These are phyloP conservation scores for Starmerella etchellsii DNA, from an alignment of 805 yeast species.

Conservation along the genomic window DNA sequence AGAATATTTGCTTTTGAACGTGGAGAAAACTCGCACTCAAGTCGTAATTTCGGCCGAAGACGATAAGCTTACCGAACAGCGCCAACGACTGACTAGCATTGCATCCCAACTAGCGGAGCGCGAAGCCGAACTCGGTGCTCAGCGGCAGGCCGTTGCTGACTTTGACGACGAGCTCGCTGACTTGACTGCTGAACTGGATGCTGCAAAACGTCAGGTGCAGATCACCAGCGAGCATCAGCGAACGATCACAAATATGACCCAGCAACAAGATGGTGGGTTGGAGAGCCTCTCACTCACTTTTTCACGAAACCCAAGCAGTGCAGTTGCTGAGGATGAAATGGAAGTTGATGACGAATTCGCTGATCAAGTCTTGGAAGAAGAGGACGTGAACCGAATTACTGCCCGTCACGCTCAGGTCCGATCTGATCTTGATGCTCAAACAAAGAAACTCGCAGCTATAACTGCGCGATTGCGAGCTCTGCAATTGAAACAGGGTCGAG, in stretches of 20 bases:
- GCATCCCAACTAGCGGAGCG: conserved; percentile 5
- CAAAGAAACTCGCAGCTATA: conserved; percentile 10
- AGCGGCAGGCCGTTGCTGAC: conserved; percentile 8
- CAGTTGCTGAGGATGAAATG: no score
- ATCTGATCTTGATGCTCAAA: background rate
- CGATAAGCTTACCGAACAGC: conserved; percentile 6
- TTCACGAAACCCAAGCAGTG: no score
- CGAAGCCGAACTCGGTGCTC: background rate
- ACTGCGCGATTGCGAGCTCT: conserved; percentile 27
- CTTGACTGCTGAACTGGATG: conserved; percentile 12
- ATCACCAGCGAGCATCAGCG: background rate
- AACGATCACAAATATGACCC: background rate
- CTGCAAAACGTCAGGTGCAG: conserved; percentile 2
- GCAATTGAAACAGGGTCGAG: conserved; percentile 59
- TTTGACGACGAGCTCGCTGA: conserved; percentile 7
- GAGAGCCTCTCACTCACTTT: conserved; percentile 1
- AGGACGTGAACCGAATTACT: background rate
- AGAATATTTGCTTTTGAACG: conserved; percentile 63
- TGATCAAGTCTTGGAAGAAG: background rate
- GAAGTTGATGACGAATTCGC: background rate
- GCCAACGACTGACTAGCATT: conserved; percentile 3
- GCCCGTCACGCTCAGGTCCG: background rate
- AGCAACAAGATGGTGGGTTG: background rate
- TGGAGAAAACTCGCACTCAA: conserved; percentile 35
- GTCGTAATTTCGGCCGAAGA: conserved; percentile 3